These are phyloP conservation scores for Prunus davidiana DNA, from an alignment of 306 rosid species.

Conservation along the genomic window DNA sequence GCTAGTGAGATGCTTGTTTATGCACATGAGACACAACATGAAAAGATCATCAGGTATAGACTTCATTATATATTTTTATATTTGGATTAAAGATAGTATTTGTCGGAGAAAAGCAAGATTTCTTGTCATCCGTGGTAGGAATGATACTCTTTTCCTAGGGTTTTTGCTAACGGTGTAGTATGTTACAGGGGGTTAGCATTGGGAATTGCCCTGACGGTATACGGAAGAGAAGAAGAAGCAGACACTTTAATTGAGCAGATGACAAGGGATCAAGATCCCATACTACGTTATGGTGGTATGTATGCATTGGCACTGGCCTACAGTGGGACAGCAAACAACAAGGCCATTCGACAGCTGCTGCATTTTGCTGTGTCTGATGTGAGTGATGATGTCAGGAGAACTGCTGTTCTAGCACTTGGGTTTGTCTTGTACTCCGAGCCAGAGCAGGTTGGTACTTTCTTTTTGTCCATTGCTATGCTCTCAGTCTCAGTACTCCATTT, in stretches of 20 bases:
- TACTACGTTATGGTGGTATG: conserved; percentile 95
- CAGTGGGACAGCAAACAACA: conserved; percentile 92
- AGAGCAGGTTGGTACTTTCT: conserved; percentile 71
- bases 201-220: conserved; percentile 92
- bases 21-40: conserved; percentile 94
- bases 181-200: conserved; percentile 76
- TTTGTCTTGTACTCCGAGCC: conserved; percentile 95
- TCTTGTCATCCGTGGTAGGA: not conserved
- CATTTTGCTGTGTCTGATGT: conserved; percentile 98
- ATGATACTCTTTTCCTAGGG: not conserved
- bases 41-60: conserved; percentile 81
- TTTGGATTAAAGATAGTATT: not conserved
- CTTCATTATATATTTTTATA: conserved; percentile 3
- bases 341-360: conserved; percentile 88
- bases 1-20: conserved; percentile 95
- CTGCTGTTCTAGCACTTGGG: conserved; percentile 97
- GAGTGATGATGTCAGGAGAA: conserved; percentile 98
- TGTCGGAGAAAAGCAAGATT: not conserved
- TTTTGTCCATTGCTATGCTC: not conserved
- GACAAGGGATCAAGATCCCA: conserved; percentile 97
- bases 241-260: conserved; percentile 95
- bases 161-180: conserved; percentile 12
- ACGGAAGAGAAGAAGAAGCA: conserved; percentile 98
- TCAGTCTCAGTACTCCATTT: not conserved
- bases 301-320: conserved; percentile 96